phyloP scores from a whole-genome alignment of 2,329 filamentous ascomycete genomes.

The Pseudocercospora fuligena region DNA sequence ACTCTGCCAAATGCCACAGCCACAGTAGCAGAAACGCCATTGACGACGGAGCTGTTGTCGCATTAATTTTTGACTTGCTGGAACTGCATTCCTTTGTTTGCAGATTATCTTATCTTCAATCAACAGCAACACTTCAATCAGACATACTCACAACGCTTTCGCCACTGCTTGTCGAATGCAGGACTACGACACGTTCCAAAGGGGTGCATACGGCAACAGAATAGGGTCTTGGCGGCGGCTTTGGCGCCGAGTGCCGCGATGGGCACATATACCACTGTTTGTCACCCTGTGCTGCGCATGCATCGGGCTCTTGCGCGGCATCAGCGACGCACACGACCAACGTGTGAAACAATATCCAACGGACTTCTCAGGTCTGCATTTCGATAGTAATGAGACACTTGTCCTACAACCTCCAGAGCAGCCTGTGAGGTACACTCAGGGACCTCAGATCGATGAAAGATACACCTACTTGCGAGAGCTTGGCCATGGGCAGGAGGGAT shows the following conservation, averaged over 20 bases:
- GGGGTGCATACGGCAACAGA: neutral
- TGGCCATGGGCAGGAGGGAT: constrained; percentile 26
- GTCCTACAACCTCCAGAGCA: constrained; percentile 3
- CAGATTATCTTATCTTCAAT: neutral
- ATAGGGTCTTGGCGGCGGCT: constrained; percentile 15
- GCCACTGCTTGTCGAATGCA: neutral
- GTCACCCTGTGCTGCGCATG: constrained; percentile 11
- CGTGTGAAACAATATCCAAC: constrained; percentile 22
- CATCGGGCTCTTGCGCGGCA: constrained; percentile 17
- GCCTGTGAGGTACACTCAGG: constrained; percentile 15
- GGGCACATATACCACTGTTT: constrained; percentile 2
- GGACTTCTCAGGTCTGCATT: constrained; percentile 18
- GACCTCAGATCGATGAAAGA: constrained; percentile 21
- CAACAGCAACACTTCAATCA: neutral
- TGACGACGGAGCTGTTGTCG: neutral
- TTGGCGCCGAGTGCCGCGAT: constrained; percentile 13
- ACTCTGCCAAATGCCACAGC: neutral
- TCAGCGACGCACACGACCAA: constrained; percentile 24
- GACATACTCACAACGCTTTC: neutral
- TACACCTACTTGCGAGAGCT: constrained; percentile 23
- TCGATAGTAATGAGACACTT: neutral
- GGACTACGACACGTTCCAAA: constrained; percentile 5
- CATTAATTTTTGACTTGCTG: neutral
- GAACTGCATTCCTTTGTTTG: neutral
- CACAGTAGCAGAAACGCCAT: constrained; percentile 8